A percentile compares a stretch with the other conserved stretches of the same genome.
phyloP scores from a whole-genome alignment of 148 eudicot genomes.

The Rhododendron molle region DNA sequence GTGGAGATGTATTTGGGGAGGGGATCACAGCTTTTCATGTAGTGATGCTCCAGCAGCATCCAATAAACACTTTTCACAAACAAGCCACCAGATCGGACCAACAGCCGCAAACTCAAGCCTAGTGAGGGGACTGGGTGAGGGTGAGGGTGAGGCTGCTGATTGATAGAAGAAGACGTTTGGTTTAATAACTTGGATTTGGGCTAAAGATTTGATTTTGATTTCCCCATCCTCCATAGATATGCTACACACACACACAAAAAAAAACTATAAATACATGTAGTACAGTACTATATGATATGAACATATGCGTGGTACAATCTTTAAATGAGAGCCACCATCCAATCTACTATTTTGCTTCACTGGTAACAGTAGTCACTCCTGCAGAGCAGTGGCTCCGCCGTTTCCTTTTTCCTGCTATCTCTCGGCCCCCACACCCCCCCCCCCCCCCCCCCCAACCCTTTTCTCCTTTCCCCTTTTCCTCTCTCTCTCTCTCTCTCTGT shows the following conservation, averaged over 20 bases:
- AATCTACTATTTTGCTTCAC: neutral
- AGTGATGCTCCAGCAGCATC: neutral
- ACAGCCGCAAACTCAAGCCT: neutral
- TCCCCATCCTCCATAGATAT: neutral
- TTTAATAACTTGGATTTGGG: neutral
- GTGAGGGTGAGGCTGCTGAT: neutral
- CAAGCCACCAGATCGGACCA: neutral
- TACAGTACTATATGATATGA: neutral
- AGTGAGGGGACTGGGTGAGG: neutral
- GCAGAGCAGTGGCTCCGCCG: neutral
- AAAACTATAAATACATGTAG: neutral
- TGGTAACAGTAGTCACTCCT: neutral
- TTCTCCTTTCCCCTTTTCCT: neutral
- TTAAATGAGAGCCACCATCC: slow-evolving; percentile 8
- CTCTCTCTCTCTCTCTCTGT: neutral
- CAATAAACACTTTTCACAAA: neutral
- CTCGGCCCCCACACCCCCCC: neutral
- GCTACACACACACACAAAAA: neutral
- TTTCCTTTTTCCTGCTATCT: slow-evolving; percentile 1
- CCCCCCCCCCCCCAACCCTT: neutral
- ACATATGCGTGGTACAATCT: neutral
- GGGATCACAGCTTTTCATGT: neutral
- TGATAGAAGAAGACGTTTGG: neutral
- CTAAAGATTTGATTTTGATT: slow-evolving; percentile 13
- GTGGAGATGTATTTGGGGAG: no score